A percentile compares a stretch with the other conserved stretches of the same genome.
Conservation (phyloP, 805 yeast species). For the Trichomonascus vanleenenianus region DNA sequence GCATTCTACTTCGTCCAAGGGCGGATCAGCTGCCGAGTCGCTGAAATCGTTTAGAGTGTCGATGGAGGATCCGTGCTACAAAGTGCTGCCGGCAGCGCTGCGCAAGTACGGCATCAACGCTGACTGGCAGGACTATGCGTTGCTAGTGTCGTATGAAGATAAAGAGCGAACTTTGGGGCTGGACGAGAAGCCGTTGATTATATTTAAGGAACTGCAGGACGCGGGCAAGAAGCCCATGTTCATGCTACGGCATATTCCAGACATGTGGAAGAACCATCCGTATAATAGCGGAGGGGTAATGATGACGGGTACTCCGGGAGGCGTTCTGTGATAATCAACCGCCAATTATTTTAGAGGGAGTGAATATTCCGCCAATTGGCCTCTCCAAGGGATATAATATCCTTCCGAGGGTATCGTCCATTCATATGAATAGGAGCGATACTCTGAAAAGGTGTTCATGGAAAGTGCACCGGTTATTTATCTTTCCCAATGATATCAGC, state of each 20-base stretch:
- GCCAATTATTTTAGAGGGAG: too few relatives aligned
- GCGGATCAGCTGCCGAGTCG: conserved; percentile 44
- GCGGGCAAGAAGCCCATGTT: conserved; percentile 84
- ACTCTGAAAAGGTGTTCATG: too few relatives aligned
- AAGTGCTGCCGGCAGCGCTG: conserved; percentile 82
- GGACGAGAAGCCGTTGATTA: conserved; percentile 81
- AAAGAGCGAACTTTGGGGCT: conserved; percentile 75
- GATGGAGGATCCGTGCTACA: conserved; percentile 84
- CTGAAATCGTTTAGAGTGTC: conserved; percentile 78
- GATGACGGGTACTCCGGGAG: conserved; percentile 21
- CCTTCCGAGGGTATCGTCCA: too few relatives aligned
- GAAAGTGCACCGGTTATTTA: too few relatives aligned
- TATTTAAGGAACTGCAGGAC: conserved; percentile 78
- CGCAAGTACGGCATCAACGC: conserved; percentile 69
- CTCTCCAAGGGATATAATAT: too few relatives aligned
- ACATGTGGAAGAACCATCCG: conserved; percentile 6
- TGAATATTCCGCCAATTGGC: too few relatives aligned
- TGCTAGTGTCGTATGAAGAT: conserved; percentile 86
- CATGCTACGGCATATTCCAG: conserved; percentile 72
- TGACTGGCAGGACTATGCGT: conserved; percentile 83
- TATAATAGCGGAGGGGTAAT: conserved; percentile 10
- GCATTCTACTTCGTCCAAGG: background rate
- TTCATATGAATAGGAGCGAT: too few relatives aligned
- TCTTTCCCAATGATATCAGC: too few relatives aligned
- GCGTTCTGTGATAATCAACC: conserved; percentile 13